These are phyloP conservation scores for Plectosphaerella sp. DNA, from an alignment of 2,329 filamentous ascomycete genomes.

Conservation along the genomic window DNA sequence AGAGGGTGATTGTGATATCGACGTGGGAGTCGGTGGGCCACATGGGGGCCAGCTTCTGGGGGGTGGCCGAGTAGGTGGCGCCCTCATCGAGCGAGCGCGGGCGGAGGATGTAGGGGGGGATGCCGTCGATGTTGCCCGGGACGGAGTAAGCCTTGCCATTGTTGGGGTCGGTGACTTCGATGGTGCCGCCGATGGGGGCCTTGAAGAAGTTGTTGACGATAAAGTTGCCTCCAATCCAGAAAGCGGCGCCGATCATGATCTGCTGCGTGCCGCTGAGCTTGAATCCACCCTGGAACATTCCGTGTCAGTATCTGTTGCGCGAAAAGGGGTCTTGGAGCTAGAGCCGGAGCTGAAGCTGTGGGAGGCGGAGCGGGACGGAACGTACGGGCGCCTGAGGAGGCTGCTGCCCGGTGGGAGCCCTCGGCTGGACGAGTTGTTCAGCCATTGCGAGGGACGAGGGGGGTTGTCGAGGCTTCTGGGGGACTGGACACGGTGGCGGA, in stretches of 20 bases:
- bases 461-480: no score
- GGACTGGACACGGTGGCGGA: no score
- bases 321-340: neutral
- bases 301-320: neutral
- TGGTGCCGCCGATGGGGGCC: constrained; percentile 38
- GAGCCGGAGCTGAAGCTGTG: no score
- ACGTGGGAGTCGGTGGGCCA: constrained; percentile 77
- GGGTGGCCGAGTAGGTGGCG: constrained; percentile 60
- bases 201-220: constrained; percentile 49
- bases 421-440: no score
- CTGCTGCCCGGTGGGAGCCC: no score
- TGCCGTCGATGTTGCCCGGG: constrained; percentile 47
- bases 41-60: constrained; percentile 74
- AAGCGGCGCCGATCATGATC: constrained; percentile 45
- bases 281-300: constrained; percentile 8
- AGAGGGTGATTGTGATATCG: constrained; percentile 83
- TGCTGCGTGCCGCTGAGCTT: constrained; percentile 34
- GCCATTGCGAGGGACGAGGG: no score
- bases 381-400: no score
- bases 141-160: constrained; percentile 47
- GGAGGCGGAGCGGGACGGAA: no score
- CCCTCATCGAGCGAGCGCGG: constrained; percentile 57
- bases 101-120: constrained; percentile 62
- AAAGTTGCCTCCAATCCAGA: constrained; percentile 58
- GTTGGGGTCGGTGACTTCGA: constrained; percentile 43